phyloP scores from a whole-genome alignment of 2,329 filamentous ascomycete species.

The Ophiostoma populinum region DNA sequence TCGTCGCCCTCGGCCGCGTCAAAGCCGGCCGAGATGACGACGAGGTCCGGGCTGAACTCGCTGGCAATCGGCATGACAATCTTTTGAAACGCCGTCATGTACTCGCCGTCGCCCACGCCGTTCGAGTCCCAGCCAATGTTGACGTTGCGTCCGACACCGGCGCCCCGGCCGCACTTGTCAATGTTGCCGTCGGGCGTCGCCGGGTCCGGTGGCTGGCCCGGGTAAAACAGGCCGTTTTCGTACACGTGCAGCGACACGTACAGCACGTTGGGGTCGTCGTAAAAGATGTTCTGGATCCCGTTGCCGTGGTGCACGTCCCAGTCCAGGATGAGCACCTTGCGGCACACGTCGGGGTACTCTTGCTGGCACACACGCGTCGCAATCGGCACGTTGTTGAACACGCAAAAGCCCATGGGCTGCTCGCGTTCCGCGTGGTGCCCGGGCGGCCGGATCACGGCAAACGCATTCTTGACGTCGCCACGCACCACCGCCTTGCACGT shows the following conservation, averaged over 20 bases:
- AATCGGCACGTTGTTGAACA: constrained; percentile 95
- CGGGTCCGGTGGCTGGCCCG: constrained; percentile 41
- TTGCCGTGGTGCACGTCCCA: constrained; percentile 80
- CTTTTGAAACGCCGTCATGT: constrained; percentile 88
- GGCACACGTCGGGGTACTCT: constrained; percentile 62
- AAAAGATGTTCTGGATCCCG: constrained; percentile 91
- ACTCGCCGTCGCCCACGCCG: constrained; percentile 90
- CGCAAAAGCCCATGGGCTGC: constrained; percentile 80
- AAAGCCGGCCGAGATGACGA: constrained; percentile 90
- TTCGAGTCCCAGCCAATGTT: constrained; percentile 52
- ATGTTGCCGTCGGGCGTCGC: constrained; percentile 43
- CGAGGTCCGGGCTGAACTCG: constrained; percentile 85
- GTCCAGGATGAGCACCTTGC: constrained; percentile 83
- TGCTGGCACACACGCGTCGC: constrained; percentile 75
- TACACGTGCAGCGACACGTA: constrained; percentile 94
- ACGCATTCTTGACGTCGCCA: constrained; percentile 77
- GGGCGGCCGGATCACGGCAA: constrained; percentile 86
- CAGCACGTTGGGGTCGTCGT: constrained; percentile 81
- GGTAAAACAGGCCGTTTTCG: constrained; percentile 70
- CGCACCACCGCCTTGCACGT: constrained; percentile 81
- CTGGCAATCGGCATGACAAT: constrained; percentile 91
- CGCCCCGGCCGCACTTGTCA: constrained; percentile 37
- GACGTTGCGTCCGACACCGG: constrained; percentile 42
- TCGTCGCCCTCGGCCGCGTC: constrained; percentile 90
- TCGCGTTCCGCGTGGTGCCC: constrained; percentile 88